Evolutionary conservation across 768 basidiomycete species (phyloP).

Genomic region (Cubamyces sp.): DNA sequence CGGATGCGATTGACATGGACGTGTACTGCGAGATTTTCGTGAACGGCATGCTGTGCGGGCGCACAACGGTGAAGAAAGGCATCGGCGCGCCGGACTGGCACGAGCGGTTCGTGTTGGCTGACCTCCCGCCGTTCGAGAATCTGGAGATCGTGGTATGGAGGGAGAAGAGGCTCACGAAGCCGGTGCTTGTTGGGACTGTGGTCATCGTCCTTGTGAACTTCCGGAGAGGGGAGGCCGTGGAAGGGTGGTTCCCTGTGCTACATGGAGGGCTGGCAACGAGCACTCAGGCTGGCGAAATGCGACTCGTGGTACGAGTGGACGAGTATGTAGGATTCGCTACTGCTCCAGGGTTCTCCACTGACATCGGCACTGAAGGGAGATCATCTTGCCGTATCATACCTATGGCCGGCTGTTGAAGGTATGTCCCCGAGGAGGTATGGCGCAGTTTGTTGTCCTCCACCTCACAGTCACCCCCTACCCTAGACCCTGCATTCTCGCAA

Average conservation of each 20-base stretch:
- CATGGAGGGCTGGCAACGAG: constrained; percentile 48
- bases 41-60: constrained; percentile 67
- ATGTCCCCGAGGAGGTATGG: neutral
- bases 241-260: constrained; percentile 86
- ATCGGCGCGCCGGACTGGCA: constrained; percentile 79
- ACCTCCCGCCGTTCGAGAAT: constrained; percentile 78
- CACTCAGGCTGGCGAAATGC: constrained; percentile 74
- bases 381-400: constrained; percentile 69
- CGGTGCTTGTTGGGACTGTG: constrained; percentile 59
- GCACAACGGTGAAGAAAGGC: constrained; percentile 74
- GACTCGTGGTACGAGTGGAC: constrained; percentile 71
- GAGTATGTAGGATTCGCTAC: constrained; percentile 55
- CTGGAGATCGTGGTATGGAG: constrained; percentile 71
- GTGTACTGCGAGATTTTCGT: constrained; percentile 80
- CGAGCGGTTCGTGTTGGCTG: constrained; percentile 73
- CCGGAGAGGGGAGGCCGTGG: constrained; percentile 70
- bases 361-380: constrained; percentile 54
- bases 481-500: constrained; percentile 64
- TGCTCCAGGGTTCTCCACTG: constrained; percentile 18
- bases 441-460: constrained; percentile 23
- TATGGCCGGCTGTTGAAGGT: constrained; percentile 69
- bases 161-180: constrained; percentile 66
- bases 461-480: neutral
- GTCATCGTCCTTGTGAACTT: constrained; percentile 71
- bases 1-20: constrained; percentile 64